phyloP scores from a whole-genome alignment of 2,329 filamentous ascomycete species.

The Pestalotiopsis fici region DNA sequence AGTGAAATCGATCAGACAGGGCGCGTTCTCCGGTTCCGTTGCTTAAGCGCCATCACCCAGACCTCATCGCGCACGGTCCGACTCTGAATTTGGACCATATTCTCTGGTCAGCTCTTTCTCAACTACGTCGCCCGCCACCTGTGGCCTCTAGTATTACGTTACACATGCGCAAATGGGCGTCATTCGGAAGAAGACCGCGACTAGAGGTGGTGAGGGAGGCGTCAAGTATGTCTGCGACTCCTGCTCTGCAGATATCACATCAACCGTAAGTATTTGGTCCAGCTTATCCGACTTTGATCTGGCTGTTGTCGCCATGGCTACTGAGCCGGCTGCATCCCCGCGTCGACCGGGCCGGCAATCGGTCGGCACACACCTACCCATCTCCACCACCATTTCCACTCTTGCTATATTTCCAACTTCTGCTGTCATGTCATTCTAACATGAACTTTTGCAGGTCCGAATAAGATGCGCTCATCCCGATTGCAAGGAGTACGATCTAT shows the following conservation, averaged over 20 bases:
- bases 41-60: neutral
- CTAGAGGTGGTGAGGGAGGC: conserved; percentile 80
- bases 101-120: too few relatives aligned
- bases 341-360: neutral
- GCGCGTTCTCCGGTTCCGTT: neutral
- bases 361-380: neutral
- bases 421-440: neutral
- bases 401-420: neutral
- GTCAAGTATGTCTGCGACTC: conserved; percentile 98
- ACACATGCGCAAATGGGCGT: conserved; percentile 68
- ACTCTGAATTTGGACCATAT: neutral
- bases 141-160: conserved; percentile 4
- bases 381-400: neutral
- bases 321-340: conserved; percentile 7
- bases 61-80: neutral
- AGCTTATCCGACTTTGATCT: conserved; percentile 9
- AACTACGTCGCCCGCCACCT: neutral
- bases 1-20: neutral
- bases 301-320: neutral
- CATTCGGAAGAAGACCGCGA: conserved; percentile 92
- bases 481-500: conserved; percentile 95
- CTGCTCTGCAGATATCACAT: conserved; percentile 94
- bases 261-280: conserved; percentile 69
- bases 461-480: conserved; percentile 84
- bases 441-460: conserved; percentile 69